Percentiles rank a stretch among this genome's conserved stretches.
These are phyloP conservation scores for Telopea speciosissima DNA, from an alignment of 177 flowering plant genomes.

Conservation along the genomic window DNA sequence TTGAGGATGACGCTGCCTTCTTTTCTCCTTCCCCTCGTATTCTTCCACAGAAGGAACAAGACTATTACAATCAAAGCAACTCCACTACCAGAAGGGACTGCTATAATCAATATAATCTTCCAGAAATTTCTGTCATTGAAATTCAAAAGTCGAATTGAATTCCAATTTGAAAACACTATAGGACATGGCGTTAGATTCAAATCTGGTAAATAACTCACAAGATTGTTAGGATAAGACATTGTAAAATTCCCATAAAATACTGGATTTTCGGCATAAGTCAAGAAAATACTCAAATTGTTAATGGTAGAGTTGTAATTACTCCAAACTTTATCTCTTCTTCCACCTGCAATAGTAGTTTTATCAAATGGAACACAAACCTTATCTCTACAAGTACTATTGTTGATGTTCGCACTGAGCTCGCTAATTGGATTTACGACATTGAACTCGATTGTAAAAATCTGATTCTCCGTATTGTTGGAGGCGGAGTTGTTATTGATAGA, in stretches of 20 bases:
- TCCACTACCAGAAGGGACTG: constrained; percentile 3
- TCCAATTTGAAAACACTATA: constrained; percentile 25
- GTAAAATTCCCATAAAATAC: constrained; percentile 6
- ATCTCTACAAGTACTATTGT: neutral
- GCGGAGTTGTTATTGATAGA: neutral
- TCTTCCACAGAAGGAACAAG: constrained; percentile 1
- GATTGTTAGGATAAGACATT: constrained; percentile 9
- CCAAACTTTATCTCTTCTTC: neutral
- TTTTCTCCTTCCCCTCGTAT: neutral
- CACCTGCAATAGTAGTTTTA: too few relatives aligned
- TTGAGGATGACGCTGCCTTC: neutral
- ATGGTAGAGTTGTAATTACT: constrained; percentile 1
- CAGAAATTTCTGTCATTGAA: neutral
- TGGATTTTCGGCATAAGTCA: constrained; percentile 11
- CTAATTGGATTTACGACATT: neutral
- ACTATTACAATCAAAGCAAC: constrained; percentile 3
- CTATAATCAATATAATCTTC: constrained; percentile 4
- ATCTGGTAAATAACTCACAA: constrained; percentile 13
- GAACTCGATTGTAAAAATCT: constrained; percentile 16
- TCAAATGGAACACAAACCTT: neutral
- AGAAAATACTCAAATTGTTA: constrained; percentile 19
- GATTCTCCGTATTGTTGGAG: constrained; percentile 3
- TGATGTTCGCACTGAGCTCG: constrained; percentile 7
- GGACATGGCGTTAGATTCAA: constrained; percentile 2
- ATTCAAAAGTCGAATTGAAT: constrained; percentile 26